Conservation (phyloP, 768 basidiomycete species). For the Cubamyces sp. region DNA sequence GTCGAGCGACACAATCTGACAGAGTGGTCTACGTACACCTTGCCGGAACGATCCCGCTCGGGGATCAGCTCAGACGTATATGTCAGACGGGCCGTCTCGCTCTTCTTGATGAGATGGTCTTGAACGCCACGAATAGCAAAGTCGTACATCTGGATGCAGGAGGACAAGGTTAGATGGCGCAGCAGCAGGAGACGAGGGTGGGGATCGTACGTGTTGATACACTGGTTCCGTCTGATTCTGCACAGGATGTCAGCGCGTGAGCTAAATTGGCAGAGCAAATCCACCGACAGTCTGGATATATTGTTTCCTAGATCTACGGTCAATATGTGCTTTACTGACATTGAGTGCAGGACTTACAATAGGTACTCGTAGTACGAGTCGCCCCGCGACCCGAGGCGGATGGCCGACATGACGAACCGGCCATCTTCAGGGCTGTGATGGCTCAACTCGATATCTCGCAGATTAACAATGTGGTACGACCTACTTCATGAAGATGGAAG, state of each 20-base stretch:
- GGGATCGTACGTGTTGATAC: constrained; percentile 67
- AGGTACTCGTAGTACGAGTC: constrained; percentile 96
- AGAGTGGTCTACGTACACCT: constrained; percentile 38
- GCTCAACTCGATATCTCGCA: not conserved
- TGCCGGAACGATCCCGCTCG: constrained; percentile 40
- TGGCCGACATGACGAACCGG: constrained; percentile 64
- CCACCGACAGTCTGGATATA: constrained; percentile 75
- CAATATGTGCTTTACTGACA: constrained; percentile 10
- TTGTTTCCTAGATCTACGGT: constrained; percentile 56
- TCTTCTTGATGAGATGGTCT: constrained; percentile 69
- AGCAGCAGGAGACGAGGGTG: not conserved
- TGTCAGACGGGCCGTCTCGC: constrained; percentile 57
- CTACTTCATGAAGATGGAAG: constrained; percentile 84
- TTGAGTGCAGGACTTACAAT: constrained; percentile 50
- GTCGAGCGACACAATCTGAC: not conserved
- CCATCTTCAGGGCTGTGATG: constrained; percentile 50
- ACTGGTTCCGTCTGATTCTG: constrained; percentile 75
- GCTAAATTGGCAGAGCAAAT: not conserved
- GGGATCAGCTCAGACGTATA: constrained; percentile 87
- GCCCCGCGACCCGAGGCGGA: constrained; percentile 88
- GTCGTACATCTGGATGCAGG: constrained; percentile 77
- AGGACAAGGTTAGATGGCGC: not conserved
- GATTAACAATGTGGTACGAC: not conserved
- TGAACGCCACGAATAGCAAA: constrained; percentile 85
- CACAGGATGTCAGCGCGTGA: constrained; percentile 9